These are phyloP conservation scores for Tolypocladium cylindrosporum DNA, from an alignment of 2,329 filamentous ascomycete species.

Conservation along the genomic window DNA sequence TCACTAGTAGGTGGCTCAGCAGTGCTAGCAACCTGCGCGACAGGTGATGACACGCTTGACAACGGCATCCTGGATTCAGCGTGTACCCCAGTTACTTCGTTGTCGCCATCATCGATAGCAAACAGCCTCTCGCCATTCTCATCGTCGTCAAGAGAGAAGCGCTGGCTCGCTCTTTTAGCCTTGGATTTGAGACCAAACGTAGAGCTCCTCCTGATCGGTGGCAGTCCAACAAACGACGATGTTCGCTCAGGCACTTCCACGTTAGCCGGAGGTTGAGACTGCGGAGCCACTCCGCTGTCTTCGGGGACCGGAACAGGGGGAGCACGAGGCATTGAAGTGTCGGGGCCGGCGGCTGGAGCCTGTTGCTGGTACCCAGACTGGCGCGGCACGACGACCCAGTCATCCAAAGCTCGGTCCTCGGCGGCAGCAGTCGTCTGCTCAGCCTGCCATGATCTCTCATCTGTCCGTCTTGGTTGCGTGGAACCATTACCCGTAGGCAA, in stretches of 20 bases:
- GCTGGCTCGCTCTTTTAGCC: conserved; percentile 22
- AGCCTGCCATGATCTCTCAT: neutral
- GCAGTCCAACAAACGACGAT: conserved; percentile 46
- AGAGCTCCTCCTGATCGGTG: conserved; percentile 48
- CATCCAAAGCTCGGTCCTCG: conserved; percentile 9
- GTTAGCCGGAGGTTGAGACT: conserved; percentile 8
- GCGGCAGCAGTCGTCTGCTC: neutral
- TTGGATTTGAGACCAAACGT: conserved; percentile 37
- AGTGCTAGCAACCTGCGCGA: neutral
- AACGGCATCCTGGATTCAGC: neutral
- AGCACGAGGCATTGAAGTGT: neutral
- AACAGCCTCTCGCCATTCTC: conserved; percentile 14
- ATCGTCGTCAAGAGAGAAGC: conserved; percentile 21
- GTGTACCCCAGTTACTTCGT: neutral
- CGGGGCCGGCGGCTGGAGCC: neutral
- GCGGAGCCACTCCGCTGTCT: conserved; percentile 5
- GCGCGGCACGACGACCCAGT: conserved; percentile 21
- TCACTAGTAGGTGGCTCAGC: neutral
- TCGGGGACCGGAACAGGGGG: neutral
- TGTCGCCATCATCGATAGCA: neutral
- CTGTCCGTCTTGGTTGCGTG: neutral
- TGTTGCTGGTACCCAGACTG: conserved; percentile 5
- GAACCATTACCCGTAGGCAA: neutral
- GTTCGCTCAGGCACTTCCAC: conserved; percentile 26
- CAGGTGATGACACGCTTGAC: neutral